Base-by-base conservation (phyloP, 164 flowering plant genomes). In the Vitis cinerea region DNA sequence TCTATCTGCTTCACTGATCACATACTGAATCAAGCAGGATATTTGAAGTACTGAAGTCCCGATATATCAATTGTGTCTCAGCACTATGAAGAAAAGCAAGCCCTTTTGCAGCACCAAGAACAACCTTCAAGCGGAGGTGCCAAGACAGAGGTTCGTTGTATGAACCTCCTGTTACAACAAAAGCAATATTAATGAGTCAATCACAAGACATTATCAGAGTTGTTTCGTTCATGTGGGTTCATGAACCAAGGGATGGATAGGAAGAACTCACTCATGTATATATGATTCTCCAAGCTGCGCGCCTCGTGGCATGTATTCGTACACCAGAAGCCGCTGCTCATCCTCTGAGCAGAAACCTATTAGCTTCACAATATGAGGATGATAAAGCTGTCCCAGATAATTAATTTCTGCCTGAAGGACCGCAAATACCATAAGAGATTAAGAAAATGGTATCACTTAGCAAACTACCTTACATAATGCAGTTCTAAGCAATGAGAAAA, bases 221-320 rank as follows among this genome's bases (percentile, higher is more conserved):
- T n/a, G 8, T 53, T n/a, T 12, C 9, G 16, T 53, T 12, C 56
- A 53, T 3, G 13, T 7, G 12, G 16, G 11, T 48, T 16, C 16
- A 51, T 8, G 49, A 3, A 23, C 11, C 9, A 9, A 10, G 15
- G 50, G 37, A 50, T 10, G 50, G 30, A 54, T 31, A 23, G 44
- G 23, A 15, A 9, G 49, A 17, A 68, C 80, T 72, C 61, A 77
- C 80, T 74, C 68, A 68, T 70, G 72, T 71, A 73, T 9, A 77
- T 65, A 62, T 77, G 75, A 70, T 77, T 72, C 71, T 67, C 77
- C 70, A 77, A 65, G 67, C 80, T 73, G 23, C n/a, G n/a, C n/a
- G n/a, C 80, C 78, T 63, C 66, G 70, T 2, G 78, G 74, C 50
- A 64, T 58, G 54, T 30, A 71, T 16, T 71, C 74, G 1, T 64